phyloP scores from a whole-genome alignment of 1,139 yeast genomes.

The Sugiyamaella grinbergsii region DNA sequence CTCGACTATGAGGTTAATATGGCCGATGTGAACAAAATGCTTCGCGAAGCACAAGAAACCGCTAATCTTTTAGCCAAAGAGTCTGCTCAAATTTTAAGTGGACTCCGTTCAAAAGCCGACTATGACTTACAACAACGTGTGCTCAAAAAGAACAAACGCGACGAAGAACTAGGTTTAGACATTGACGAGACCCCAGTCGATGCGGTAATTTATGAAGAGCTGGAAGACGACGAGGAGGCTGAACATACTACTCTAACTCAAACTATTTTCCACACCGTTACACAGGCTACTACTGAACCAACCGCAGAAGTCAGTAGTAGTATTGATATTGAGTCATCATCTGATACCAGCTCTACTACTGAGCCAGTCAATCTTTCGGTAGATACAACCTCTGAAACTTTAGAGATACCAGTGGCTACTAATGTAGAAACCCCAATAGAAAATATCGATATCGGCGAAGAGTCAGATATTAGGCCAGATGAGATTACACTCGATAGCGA shows the following conservation, averaged over 20 bases:
- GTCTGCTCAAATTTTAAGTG: constrained; percentile 67
- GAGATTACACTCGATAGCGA: not conserved
- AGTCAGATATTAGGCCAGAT: not conserved
- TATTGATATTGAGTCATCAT: not conserved
- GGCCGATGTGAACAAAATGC: constrained; percentile 52
- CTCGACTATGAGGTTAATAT: constrained; percentile 54
- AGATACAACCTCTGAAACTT: not conserved
- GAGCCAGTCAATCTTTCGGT: not conserved
- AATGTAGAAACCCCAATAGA: constrained; percentile 2
- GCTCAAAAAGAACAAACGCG: constrained; percentile 23
- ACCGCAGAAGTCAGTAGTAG: constrained; percentile 2
- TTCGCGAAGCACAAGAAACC: constrained; percentile 62
- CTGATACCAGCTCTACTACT: not conserved
- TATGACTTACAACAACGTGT: constrained; percentile 68
- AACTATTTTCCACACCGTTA: constrained; percentile 23
- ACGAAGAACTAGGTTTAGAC: constrained; percentile 26
- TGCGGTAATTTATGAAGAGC: constrained; percentile 22
- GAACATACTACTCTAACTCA: constrained; percentile 22
- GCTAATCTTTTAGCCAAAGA: constrained; percentile 64
- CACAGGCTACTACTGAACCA: constrained; percentile 5
- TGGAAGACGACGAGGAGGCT: constrained; percentile 24
- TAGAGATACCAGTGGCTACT: not conserved
- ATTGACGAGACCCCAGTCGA: constrained; percentile 22
- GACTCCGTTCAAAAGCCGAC: constrained; percentile 80
- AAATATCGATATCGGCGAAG: not conserved